Base-by-base conservation (phyloP, 345 rosid genomes). In the Excoecaria agallocha region DNA sequence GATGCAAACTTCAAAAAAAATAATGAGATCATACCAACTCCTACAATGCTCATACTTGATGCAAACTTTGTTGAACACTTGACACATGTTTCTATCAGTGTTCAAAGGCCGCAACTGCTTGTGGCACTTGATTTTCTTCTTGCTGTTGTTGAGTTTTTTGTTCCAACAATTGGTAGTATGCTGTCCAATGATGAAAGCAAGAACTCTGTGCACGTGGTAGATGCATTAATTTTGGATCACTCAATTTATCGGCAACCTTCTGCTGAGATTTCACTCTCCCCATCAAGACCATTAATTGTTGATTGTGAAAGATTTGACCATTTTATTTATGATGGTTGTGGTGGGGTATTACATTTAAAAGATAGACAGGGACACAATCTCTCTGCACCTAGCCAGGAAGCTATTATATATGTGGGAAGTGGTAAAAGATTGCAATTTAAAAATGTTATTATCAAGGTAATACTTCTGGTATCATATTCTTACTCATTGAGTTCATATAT, bases 121-220 rank as follows among this genome's bases (percentile, higher is more conserved):
- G 98, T 95, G 78, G 96, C 97, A 54, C 90, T 95, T 78, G 99
- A 95, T 87, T 95, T 95, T 86, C 87, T 95, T 74, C 85, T 93
- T 73, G 96, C 96, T 20, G 89, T 95, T 68, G 89, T 86, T 73
- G 98, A 95, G 84, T 95, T 95, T 82, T 95, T 95, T 82, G 90
- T 89, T 79, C 99, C 98, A 22, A 78, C 91, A 51, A 84, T 95
- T 61, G 90, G 94, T 59, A 74, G 79, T 84, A 80, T 85, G 78
- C 87, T 89, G 77, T 84, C 94, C 70, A 83, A 84, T 80, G 97
- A 90, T 78, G 97, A 89, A 62, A 89, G 80, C 76, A 86, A 85
- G 67, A 82, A 84, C 70, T 74, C 85, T 22, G 78, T 84, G 25
- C 81, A 77, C 68, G 80, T 85, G 72, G 80, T 81, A 24, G 93